Evolutionary conservation across 305 asterid genomes (phyloP).

Genomic region (Fraxinus xanthoxyloides): DNA sequence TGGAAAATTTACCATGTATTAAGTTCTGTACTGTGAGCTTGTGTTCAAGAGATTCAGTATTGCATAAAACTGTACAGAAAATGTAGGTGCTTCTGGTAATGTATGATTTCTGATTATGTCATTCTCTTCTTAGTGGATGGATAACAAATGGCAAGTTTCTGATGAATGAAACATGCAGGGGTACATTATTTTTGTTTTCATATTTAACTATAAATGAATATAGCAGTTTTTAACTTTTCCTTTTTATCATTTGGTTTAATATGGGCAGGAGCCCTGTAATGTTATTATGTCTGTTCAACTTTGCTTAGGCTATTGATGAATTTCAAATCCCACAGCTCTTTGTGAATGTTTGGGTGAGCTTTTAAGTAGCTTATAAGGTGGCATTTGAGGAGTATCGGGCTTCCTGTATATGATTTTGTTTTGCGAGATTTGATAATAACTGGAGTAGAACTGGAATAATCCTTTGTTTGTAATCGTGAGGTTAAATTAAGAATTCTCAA

Average conservation of each 20-base stretch:
- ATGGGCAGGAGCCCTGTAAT: neutral
- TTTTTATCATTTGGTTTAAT: neutral
- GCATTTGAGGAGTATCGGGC: neutral
- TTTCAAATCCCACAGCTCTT: neutral
- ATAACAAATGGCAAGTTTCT: neutral
- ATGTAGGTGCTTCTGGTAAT: neutral
- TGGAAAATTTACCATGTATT: neutral
- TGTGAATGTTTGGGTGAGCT: no score
- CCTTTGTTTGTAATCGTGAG: neutral
- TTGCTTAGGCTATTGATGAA: neutral
- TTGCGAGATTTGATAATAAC: neutral
- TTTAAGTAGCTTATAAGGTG: neutral
- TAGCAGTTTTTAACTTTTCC: neutral
- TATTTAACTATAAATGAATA: neutral
- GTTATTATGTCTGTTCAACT: neutral
- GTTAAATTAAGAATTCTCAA: neutral
- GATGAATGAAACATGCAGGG: neutral
- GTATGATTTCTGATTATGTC: neutral
- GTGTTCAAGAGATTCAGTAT: neutral
- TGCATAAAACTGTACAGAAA: neutral
- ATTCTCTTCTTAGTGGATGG: neutral
- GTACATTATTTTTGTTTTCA: neutral
- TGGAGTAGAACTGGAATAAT: neutral
- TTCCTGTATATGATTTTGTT: neutral
- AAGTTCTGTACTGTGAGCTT: neutral